Evolutionary conservation across 139 green algal species (phyloP), one percentile per base, ranked within the genome.

Genomic region (Chlorella sorokiniana): DNA sequence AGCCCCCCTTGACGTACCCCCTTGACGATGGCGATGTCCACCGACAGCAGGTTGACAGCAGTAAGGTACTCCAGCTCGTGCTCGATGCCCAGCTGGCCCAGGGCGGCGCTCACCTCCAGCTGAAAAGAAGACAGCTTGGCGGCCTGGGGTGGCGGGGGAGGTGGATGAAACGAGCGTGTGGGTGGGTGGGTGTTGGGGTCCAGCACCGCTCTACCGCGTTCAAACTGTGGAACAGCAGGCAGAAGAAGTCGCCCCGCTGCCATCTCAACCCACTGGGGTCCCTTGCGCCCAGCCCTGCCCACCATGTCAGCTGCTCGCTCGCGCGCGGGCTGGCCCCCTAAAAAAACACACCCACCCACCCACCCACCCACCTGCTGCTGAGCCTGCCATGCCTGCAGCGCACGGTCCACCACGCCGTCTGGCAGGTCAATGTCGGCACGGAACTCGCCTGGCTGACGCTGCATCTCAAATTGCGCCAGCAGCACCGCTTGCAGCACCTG

Each of bases 11-110:
- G 2, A 9, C 59, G 44, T 52, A 54, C 78, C 83, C 51, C 76
- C 7, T 33, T 45, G 11, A 85, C 5, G 10, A 91, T 61, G 33
- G 77, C 87, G 25, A 92, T 90, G 83, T 92, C 88, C 41, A 92
- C 48, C 8, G 68, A 84, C 61, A 92, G 83, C 29, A 87, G 59
- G 79, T 84, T 86, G 31, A 84, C 69, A 27, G 78, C 81, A 14
- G 78, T 75, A 25, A 86, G 11, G 77, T 87, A 63, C 87, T 92
- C 88, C 64, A 89, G 38, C 61, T 79, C 31, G 63, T 91, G 87
- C 65, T 68, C 41, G 7, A 92, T 67, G 48, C 85, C 85, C 45
- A 92, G 81, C 45, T 48, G 51, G 31, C 33, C 64, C 69, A 92
- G 68, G 33, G 45, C 69, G 2, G 73, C 65, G 69, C 74, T 85